Conservation (phyloP, 768 basidiomycete genomes). For the Nidularia pulvinata region DNA sequence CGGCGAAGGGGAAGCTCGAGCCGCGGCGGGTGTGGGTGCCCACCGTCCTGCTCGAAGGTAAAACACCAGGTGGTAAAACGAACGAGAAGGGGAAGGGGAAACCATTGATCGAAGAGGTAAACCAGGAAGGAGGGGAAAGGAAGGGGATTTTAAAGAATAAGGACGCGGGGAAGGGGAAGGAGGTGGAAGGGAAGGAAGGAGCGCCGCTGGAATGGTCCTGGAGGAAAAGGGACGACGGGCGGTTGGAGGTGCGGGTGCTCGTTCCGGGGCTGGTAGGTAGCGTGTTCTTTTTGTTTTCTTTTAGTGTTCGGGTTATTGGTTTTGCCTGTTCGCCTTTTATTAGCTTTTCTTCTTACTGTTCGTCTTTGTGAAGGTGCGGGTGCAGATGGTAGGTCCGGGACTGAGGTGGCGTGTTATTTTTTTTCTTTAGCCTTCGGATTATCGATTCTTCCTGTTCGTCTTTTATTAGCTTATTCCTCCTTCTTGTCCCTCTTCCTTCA, state of each 20-base stretch:
- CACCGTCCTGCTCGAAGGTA: constrained; percentile 25
- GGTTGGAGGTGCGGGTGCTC: constrained; percentile 45
- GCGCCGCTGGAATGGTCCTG: constrained; percentile 53
- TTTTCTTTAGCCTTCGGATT: too few species aligned
- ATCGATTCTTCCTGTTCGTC: too few species aligned
- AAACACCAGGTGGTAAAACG: neutral
- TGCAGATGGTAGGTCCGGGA: too few species aligned
- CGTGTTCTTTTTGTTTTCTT: too few species aligned
- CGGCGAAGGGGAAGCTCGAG: constrained; percentile 68
- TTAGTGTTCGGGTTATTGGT: too few species aligned
- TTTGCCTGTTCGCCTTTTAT: too few species aligned
- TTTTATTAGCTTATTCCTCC: too few species aligned
- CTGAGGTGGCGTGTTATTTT: too few species aligned
- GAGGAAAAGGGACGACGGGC: constrained; percentile 31
- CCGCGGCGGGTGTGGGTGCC: constrained; percentile 62
- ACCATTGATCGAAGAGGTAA: constrained; percentile 49
- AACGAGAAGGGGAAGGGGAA: constrained; percentile 4
- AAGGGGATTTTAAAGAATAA: constrained; percentile 46
- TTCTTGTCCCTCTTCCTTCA: neutral
- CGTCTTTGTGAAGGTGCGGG: too few species aligned
- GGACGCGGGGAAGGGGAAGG: neutral
- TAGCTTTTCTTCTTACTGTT: too few species aligned
- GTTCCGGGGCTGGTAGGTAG: constrained; percentile 59
- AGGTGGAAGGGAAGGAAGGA: constrained; percentile 15
- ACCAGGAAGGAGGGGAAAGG: constrained; percentile 5